Base-by-base conservation (phyloP, 116 monocot species). In the Iris pallida region DNA sequence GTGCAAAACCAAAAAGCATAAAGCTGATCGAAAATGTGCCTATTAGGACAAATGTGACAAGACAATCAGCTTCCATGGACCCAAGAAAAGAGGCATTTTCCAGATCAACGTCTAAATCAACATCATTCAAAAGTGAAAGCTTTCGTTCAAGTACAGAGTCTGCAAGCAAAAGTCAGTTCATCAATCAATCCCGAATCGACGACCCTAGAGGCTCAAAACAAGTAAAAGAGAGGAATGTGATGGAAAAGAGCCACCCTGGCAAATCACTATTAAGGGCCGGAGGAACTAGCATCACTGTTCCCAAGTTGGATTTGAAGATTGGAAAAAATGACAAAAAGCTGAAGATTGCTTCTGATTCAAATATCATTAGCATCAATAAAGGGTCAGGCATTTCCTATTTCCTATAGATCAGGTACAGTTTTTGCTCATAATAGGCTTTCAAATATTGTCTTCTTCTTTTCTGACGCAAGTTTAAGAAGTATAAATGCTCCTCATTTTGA, bases 1-100 rank as follows among this genome's bases (percentile, higher is more conserved):
- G 42, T 19, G 59, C 11, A 13, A 71, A 66, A 20, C 74, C 85
- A 53, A 85, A 78, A 65, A 72, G 78, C 61, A 85, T 75, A 59
- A 68, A 71, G 15, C 64, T 75, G 41, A 58, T 53, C 19, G 75
- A 73, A 52, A 63, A 20, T 60, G 30, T 64, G 16, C 69, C 72
- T 44, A 42, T 68, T 54, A 85, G 65, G 68, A 41, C 30, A 54
- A 72, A 69, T 62, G 17, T 47, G 12, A 8, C 54, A 16, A 73
- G 75, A 64, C 71, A 75, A 65, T 57, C 70, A 61, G 42, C 55
- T 9, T 61, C 65, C 7, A 71, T 20, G 43, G 61, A 59, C 56
- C 11, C 48, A 7, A 78, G 73, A 60, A 62, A 78, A 57, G 62
- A 74, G 17, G 71, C 49, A 52, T 10, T 54, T 0, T 20, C 51